These are phyloP conservation scores for Hypoxylon sp. DNA, from an alignment of 2,329 filamentous ascomycete genomes.

Conservation along the genomic window DNA sequence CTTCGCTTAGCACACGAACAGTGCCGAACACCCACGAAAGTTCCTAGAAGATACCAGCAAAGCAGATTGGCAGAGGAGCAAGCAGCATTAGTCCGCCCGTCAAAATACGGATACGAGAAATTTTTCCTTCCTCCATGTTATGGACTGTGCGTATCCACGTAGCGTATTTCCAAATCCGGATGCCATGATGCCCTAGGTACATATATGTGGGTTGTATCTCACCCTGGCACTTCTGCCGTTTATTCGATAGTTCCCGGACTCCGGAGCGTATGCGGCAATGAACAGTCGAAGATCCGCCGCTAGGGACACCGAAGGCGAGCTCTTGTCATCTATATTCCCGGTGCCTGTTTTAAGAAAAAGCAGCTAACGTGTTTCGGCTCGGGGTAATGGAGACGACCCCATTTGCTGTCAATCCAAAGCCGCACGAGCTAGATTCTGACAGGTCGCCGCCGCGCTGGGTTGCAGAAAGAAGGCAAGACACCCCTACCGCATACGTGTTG, in stretches of 20 bases:
- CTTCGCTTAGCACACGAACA: neutral
- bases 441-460: neutral
- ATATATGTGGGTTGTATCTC: neutral
- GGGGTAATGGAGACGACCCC: slow-evolving; percentile 7
- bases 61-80: neutral
- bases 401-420: neutral
- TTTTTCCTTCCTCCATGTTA: neutral
- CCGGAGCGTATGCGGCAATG: slow-evolving; percentile 5
- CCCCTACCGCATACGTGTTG: slow-evolving; percentile 19
- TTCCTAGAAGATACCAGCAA: slow-evolving; percentile 5
- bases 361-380: slow-evolving; percentile 7
- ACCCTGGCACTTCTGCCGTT: slow-evolving; percentile 5
- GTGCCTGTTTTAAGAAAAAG: slow-evolving; percentile 18
- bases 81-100: slow-evolving; percentile 10
- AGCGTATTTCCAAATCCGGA: neutral
- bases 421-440: slow-evolving; percentile 4
- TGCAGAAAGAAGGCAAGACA: neutral
- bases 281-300: slow-evolving; percentile 4
- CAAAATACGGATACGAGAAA: slow-evolving; percentile 13
- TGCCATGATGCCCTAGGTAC: neutral
- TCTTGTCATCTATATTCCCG: slow-evolving; percentile 4
- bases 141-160: neutral
- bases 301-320: slow-evolving; percentile 1
- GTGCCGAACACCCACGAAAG: slow-evolving; percentile 2
- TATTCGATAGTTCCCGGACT: slow-evolving; percentile 2